Base-by-base conservation (phyloP, 1,284 basidiomycete species). In the Ustilago lituana region DNA sequence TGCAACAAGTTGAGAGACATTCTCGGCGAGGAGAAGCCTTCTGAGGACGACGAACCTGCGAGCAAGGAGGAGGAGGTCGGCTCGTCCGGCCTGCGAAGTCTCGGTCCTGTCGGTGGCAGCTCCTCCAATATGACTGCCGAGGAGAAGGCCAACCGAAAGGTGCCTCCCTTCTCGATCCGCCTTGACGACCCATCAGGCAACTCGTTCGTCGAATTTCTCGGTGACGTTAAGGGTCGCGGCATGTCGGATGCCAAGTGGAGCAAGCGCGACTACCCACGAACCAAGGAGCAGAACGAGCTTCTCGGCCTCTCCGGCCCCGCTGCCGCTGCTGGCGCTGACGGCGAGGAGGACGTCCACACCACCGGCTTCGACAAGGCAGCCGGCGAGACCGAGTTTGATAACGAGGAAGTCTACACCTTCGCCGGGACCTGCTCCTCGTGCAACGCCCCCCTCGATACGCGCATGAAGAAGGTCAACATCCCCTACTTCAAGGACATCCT, bases 401-500 rank as follows among this genome's bases (percentile, higher is more conserved):
- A 85, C 29, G 94, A 98, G 64, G 95, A 98, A 82, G 87, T 99
- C 11, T 92, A 89, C 81, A 87, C 89, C 14, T 99, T 98, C 85
- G 91, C 89, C 1, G 92, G 92, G 0, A 85, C 87, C 3, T 98
- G 96, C 83, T 91, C 92, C 9, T 91, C 91, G 66, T 99, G 96
- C 83, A 90, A 90, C 2, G 90, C 90, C 63, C 86, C 88, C 8
- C 85, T 93, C 20, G 87, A 93, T 79, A 98, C 95, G 0, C 85
- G 89, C 73, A 97, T 98, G 92, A 95, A 98, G 86, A 93, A 91
- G 80, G 91, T 98, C 76, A 89, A 89, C 77, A 98, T 99, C 72
- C 96, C 96, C 0, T 95, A 99, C 84, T 98, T 99, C 87, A 93
- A 98, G 91, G 94, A 99, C 79, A 91, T 95, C 61, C 85, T 98